Evolutionary conservation across 2,329 filamentous ascomycete genomes (phyloP).

Genomic region (Drechslerella dactyloides): DNA sequence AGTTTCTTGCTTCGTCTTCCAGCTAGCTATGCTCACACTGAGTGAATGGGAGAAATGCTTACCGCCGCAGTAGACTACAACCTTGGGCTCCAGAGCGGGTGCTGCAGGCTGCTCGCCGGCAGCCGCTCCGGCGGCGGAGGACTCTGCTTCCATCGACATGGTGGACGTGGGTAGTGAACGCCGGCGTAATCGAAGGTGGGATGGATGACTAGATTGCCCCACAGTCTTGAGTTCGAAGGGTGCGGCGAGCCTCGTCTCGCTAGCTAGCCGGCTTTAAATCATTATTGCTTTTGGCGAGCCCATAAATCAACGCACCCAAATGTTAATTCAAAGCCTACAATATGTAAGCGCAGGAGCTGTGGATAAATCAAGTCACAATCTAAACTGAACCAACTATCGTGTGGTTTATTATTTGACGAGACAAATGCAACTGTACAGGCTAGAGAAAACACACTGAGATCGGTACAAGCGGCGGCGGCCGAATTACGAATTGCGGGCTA

Average conservation of each 20-base stretch:
- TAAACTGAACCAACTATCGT: no score
- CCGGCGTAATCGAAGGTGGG: constrained; percentile 11
- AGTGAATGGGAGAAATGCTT: constrained; percentile 1
- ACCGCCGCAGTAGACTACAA: constrained; percentile 43
- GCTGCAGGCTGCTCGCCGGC: constrained; percentile 24
- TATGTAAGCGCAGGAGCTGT: no score
- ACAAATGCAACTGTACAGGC: no score
- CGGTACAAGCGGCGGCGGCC: no score
- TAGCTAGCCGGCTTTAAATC: background rate
- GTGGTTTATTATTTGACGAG: no score
- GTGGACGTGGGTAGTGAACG: background rate
- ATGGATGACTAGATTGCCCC: constrained; percentile 21
- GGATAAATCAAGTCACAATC: no score
- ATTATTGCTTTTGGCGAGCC: background rate
- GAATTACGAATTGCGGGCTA: no score
- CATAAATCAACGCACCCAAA: constrained; percentile 1
- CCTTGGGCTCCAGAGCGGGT: constrained; percentile 8
- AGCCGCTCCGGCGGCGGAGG: constrained; percentile 42
- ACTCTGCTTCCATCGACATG: constrained; percentile 37
- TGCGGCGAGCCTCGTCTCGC: background rate
- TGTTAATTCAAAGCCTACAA: no score
- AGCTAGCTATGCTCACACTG: background rate
- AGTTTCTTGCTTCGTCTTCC: background rate
- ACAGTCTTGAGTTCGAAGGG: constrained; percentile 9
- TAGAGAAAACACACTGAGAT: no score